Evolutionary conservation across 108 stramenopile genomes (phyloP).

Genomic region (Schizochytrium sp.): DNA sequence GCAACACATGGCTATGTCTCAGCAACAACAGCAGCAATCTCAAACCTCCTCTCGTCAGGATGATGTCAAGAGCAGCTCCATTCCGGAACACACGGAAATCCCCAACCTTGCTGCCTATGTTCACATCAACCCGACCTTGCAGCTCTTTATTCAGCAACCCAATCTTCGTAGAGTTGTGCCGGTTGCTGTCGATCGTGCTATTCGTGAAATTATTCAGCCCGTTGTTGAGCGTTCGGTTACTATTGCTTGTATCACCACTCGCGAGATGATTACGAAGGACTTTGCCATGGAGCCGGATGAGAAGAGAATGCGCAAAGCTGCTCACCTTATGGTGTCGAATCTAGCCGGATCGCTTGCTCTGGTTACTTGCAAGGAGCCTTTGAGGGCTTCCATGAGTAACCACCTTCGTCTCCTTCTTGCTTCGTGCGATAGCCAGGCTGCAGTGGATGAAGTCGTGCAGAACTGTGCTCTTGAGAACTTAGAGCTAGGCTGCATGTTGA

Average conservation of each 20-base stretch:
- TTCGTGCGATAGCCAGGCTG: slow-evolving; percentile 69
- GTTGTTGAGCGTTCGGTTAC: slow-evolving; percentile 97
- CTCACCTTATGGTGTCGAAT: slow-evolving; percentile 96
- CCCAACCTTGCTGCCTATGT: slow-evolving; percentile 96
- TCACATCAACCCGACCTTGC: slow-evolving; percentile 82
- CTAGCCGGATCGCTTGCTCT: slow-evolving; percentile 96
- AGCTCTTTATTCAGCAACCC: slow-evolving; percentile 73
- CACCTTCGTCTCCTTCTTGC: slow-evolving; percentile 89
- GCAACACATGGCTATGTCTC: slow-evolving; percentile 42
- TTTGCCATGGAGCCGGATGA: slow-evolving; percentile 98
- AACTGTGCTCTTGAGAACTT: slow-evolving; percentile 94
- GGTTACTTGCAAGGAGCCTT: slow-evolving; percentile 95
- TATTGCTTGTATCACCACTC: slow-evolving; percentile 97
- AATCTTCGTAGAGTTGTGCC: slow-evolving; percentile 87
- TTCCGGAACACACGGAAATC: slow-evolving; percentile 88
- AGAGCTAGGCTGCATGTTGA: slow-evolving; percentile 95
- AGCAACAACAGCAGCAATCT: neutral
- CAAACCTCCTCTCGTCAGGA: slow-evolving; percentile 36
- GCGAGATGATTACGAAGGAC: slow-evolving; percentile 97
- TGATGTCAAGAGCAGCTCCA: slow-evolving; percentile 65
- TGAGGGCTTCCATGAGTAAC: slow-evolving; percentile 91
- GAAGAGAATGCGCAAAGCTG: slow-evolving; percentile 92
- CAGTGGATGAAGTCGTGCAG: slow-evolving; percentile 91
- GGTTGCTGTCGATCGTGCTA: slow-evolving; percentile 94
- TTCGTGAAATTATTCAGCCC: slow-evolving; percentile 97